Percentiles rank a stretch among this genome's conserved stretches.
These are phyloP conservation scores for Phytophthora pseudosyringae DNA, from an alignment of 352 stramenopile species.

Conservation along the genomic window DNA sequence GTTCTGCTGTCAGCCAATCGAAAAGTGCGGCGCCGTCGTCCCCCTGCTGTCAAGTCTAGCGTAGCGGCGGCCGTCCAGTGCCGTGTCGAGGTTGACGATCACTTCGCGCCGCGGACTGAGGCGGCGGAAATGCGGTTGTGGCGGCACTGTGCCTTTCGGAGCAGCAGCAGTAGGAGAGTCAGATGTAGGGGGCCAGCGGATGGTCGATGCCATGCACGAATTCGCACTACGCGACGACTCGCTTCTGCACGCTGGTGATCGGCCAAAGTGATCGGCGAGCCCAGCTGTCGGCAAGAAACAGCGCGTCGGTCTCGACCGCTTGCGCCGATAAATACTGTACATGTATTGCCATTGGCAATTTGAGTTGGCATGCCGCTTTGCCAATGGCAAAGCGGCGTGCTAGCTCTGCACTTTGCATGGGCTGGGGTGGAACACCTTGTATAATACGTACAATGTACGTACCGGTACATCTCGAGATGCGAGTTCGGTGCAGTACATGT, in stretches of 20 bases:
- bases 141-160: conserved; percentile 10
- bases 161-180: conserved; percentile 23
- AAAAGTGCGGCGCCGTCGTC: conserved; percentile 22
- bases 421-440: conserved; percentile 27
- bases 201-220: conserved; percentile 25
- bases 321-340: conserved; percentile 2
- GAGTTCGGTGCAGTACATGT: conserved; percentile 13
- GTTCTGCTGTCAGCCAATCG: conserved; percentile 10
- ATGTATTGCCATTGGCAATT: neutral
- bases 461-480: conserved; percentile 19
- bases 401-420: neutral
- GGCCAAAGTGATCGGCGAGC: conserved; percentile 22
- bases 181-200: conserved; percentile 34
- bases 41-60: conserved; percentile 13
- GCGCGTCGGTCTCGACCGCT: conserved; percentile 11
- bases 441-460: too few relatives aligned
- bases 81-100: neutral
- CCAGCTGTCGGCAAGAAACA: conserved; percentile 34
- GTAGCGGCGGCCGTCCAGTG: conserved; percentile 17
- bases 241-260: conserved; percentile 40
- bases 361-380: too few relatives aligned
- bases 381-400: conserved; percentile 1
- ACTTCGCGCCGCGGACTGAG: conserved; percentile 18
- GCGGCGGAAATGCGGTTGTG: conserved; percentile 33
- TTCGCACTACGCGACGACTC: conserved; percentile 34